Evolutionary conservation across 306 rosid genomes (phyloP), one percentile per base, ranked within the genome.

Genomic region (Cucumis melo): DNA sequence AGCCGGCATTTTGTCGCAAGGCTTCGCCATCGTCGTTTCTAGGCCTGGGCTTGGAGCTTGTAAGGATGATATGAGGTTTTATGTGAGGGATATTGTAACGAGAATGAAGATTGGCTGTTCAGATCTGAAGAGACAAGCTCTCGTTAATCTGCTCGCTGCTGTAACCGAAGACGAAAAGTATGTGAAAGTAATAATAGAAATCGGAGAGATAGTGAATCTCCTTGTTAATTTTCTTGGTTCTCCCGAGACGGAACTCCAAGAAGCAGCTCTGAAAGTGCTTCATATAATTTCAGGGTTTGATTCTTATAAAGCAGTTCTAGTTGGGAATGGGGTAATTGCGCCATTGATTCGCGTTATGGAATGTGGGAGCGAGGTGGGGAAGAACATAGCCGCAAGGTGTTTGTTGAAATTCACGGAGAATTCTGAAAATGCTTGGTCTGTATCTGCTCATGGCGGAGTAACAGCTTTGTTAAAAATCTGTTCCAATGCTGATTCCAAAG

Each of bases 361-460:
- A 81, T 34, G 85, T 80, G 96, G 91, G 59, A 89, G 80, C 48
- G 91, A 79, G 67, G 3, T 20, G 5, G 98, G 87, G 29, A 90
- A 84, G 80, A 85, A 82, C 44, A 82, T 80, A 36, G 81, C 88
- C 50, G 85, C 83, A 0, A 84, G 80, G 80, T 87, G 94, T 82
- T 87, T 93, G 89, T 36, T 38, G 60, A 89, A 85, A 78, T 61
- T 93, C 75, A 93, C 98, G 1, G 91, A 85, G 85, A 91, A 93
- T 88, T 88, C 95, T 0, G 92, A 90, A 36, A 93, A 93, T 62
- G 92, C 91, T 51, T 93, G 98, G 98, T 86, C 92, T 24, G 92
- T 93, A 75, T 93, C 96, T 1, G 92, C 94, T 75, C 98, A 93
- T 34, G 98, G 98, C 6, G 98, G 98, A 44, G 91, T 93, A 59